Percentiles rank a stretch among this genome's conserved stretches.
phyloP scores from a whole-genome alignment of 2,329 filamentous ascomycete genomes.

The Elsinoe arachidis region DNA sequence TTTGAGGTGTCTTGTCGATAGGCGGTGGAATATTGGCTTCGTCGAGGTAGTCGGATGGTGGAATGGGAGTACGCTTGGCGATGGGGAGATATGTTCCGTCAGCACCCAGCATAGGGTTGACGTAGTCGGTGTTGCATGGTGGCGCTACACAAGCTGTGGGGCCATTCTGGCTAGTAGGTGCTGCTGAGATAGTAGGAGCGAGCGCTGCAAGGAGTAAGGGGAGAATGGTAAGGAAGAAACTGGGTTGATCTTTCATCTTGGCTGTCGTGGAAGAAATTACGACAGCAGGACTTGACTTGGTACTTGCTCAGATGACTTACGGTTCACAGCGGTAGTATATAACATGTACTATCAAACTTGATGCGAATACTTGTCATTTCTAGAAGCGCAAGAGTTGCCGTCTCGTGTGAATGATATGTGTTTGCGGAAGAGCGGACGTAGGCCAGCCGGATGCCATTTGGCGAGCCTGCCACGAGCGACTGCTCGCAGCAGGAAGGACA shows the following conservation, averaged over 20 bases:
- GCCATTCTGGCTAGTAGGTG: not conserved
- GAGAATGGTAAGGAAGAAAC: conserved; percentile 3
- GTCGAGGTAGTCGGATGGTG: no score
- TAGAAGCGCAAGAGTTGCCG: no score
- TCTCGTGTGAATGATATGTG: not conserved
- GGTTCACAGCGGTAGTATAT: no score
- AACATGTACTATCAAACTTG: no score
- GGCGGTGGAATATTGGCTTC: no score
- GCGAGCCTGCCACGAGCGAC: not conserved
- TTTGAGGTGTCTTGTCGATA: no score
- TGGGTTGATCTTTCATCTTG: not conserved
- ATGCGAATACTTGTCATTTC: no score
- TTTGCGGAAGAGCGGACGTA: not conserved
- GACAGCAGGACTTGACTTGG: not conserved
- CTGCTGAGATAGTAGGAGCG: not conserved
- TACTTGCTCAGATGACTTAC: not conserved
- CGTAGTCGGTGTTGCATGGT: not conserved
- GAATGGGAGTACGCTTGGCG: no score
- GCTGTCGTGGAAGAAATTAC: not conserved
- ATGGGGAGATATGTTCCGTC: no score
- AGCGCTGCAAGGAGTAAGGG: not conserved
- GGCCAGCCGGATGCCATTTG: not conserved
- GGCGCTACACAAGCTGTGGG: not conserved
- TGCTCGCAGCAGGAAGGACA: not conserved
- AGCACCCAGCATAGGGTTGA: no score